Evolutionary conservation across 805 yeast genomes (phyloP).

Genomic region (Brettanomyces nanus): DNA sequence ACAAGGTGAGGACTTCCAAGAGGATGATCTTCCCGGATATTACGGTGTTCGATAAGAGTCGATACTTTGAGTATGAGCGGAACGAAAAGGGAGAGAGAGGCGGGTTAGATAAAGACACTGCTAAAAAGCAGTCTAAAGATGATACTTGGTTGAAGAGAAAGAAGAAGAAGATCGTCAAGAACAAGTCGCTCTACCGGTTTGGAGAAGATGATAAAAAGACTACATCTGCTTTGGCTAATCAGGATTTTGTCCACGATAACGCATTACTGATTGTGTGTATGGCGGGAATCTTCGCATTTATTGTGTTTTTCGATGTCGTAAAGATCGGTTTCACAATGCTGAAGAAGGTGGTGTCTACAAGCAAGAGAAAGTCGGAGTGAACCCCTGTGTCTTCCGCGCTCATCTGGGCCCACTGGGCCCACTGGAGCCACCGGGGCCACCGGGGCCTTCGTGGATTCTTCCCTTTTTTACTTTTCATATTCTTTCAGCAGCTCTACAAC

Average conservation of each 20-base stretch:
- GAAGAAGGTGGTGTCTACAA: too few species aligned
- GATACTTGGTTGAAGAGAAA: constrained; percentile 26
- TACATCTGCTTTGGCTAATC: constrained; percentile 32
- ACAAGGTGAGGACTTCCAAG: constrained; percentile 21
- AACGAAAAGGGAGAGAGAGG: constrained; percentile 30
- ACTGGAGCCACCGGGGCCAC: too few species aligned
- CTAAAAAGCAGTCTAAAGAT: constrained; percentile 14
- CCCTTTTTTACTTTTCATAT: too few species aligned
- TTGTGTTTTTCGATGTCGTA: constrained; percentile 10
- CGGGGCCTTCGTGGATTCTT: too few species aligned
- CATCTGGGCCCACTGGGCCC: too few species aligned
- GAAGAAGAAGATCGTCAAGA: constrained; percentile 12
- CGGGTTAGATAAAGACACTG: constrained; percentile 9
- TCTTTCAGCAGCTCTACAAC: too few species aligned
- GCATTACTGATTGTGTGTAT: constrained; percentile 31
- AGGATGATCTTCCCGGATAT: constrained; percentile 47
- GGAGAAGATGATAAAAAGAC: constrained; percentile 24
- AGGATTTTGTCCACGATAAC: constrained; percentile 41
- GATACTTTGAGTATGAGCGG: constrained; percentile 47
- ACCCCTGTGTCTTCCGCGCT: too few species aligned
- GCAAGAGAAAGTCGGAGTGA: too few species aligned
- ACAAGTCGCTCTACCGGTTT: constrained; percentile 16
- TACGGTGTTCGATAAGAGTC: constrained; percentile 38
- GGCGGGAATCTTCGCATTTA: constrained; percentile 3
- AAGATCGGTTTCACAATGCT: constrained; percentile 2